Conservation (phyloP, 371 early-diverging fungal species). For the Conidiobolus incongruus region DNA sequence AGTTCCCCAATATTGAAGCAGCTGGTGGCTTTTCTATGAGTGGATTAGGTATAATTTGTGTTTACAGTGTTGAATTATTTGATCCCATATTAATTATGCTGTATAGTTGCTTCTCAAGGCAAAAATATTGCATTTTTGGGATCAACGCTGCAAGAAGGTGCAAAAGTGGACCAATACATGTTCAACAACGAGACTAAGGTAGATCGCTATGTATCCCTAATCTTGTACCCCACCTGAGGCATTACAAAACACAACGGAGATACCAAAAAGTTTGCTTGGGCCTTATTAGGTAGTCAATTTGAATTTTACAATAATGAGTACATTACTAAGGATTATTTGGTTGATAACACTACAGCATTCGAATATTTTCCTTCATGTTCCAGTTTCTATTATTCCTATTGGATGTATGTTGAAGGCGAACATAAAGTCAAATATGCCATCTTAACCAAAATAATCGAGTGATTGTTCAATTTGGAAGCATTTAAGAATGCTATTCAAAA, state of each 20-base stretch:
- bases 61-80: slow-evolving; percentile 25
- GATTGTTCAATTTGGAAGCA: too few species aligned
- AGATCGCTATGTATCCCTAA: slow-evolving; percentile 17
- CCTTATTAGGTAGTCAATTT: slow-evolving; percentile 32
- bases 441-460: background rate
- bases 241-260: slow-evolving; percentile 38
- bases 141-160: slow-evolving; percentile 36
- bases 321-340: slow-evolving; percentile 63
- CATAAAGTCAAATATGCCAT: slow-evolving; percentile 22
- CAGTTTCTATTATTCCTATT: slow-evolving; percentile 32
- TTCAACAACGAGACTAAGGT: slow-evolving; percentile 46
- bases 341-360: slow-evolving; percentile 77
- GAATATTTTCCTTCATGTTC: slow-evolving; percentile 50
- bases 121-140: slow-evolving; percentile 36
- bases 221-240: slow-evolving; percentile 46
- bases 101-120: slow-evolving; percentile 29
- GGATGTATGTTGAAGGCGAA: slow-evolving; percentile 24
- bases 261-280: slow-evolving; percentile 33
- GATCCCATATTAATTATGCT: background rate
- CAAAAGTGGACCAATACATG: slow-evolving; percentile 54
- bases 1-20: slow-evolving; percentile 47
- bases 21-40: slow-evolving; percentile 33
- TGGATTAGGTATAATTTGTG: slow-evolving; percentile 71
- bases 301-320: slow-evolving; percentile 46
- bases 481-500: too few species aligned